Conservation (phyloP, 2,329 filamentous ascomycete species). For the Penicillium sp. region DNA sequence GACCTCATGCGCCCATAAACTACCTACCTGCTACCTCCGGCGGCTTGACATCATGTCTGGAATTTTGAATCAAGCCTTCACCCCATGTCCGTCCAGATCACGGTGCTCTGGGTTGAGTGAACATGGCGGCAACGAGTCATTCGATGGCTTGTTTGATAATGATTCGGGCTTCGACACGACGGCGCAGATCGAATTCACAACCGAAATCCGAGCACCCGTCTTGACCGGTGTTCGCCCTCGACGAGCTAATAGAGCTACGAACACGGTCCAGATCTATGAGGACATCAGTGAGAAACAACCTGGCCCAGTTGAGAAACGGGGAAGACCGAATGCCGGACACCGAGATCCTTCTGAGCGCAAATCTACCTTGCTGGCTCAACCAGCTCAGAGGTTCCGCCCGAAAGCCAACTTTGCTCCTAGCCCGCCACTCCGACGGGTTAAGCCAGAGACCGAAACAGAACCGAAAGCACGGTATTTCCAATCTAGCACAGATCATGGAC, state of each 20-base stretch:
- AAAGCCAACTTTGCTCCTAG: constrained; percentile 35
- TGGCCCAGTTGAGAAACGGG: constrained; percentile 18
- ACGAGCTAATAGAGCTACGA: constrained; percentile 31
- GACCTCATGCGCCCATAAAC: constrained; percentile 12
- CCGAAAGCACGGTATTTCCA: constrained; percentile 12
- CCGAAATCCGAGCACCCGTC: constrained; percentile 40
- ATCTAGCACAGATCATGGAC: constrained; percentile 19
- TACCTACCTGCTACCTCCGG: background rate
- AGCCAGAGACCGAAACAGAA: constrained; percentile 14
- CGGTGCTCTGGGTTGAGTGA: constrained; percentile 25
- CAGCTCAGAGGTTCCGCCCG: constrained; percentile 46
- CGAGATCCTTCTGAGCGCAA: constrained; percentile 27
- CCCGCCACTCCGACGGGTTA: constrained; percentile 22
- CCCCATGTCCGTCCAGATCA: constrained; percentile 40
- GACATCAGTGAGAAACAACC: constrained; percentile 32
- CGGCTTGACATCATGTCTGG: constrained; percentile 31
- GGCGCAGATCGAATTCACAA: constrained; percentile 46
- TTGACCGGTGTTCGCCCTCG: constrained; percentile 36
- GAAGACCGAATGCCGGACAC: constrained; percentile 24
- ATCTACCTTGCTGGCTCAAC: constrained; percentile 45
- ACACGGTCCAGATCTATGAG: constrained; percentile 46
- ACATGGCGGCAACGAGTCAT: constrained; percentile 24
- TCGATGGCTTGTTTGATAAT: constrained; percentile 33
- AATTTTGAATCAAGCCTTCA: constrained; percentile 32
- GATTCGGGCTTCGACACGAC: constrained; percentile 41